These are phyloP conservation scores for Penicillium frequentans DNA, from an alignment of 2,329 filamentous ascomycete species.

Conservation along the genomic window DNA sequence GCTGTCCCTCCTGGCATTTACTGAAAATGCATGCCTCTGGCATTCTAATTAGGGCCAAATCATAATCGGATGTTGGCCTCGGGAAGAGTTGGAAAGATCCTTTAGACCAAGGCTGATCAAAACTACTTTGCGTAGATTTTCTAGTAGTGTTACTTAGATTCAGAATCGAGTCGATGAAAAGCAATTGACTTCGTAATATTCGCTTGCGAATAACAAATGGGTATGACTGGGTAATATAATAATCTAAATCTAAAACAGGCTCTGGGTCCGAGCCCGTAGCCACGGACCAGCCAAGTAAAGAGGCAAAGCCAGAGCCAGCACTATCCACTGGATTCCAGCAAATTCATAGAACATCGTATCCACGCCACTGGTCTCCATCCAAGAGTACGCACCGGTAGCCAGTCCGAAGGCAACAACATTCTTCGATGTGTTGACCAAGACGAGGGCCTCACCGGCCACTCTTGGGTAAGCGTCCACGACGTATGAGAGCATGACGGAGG, in stretches of 20 bases:
- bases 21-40: too few relatives aligned
- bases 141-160: not conserved
- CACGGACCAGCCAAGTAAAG: constrained; percentile 33
- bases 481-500: constrained; percentile 36
- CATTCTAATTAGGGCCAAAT: too few relatives aligned
- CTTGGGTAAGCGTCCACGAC: constrained; percentile 35
- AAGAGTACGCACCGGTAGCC: constrained; percentile 28
- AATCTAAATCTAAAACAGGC: constrained; percentile 5
- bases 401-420: constrained; percentile 30
- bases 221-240: not conserved
- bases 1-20: too few relatives aligned
- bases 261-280: constrained; percentile 15
- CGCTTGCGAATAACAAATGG: not conserved
- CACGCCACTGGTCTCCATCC: constrained; percentile 30
- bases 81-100: too few relatives aligned
- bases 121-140: too few relatives aligned
- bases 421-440: constrained; percentile 34
- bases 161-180: not conserved
- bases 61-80: too few relatives aligned
- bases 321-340: constrained; percentile 35
- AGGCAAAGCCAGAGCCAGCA: constrained; percentile 29
- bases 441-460: constrained; percentile 33
- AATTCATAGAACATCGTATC: constrained; percentile 39
- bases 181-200: not conserved
- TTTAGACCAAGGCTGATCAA: too few relatives aligned